Evolutionary conservation across 1,284 basidiomycete species (phyloP), one percentile per base, ranked within the genome.

Genomic region (Thelephora terrestris): DNA sequence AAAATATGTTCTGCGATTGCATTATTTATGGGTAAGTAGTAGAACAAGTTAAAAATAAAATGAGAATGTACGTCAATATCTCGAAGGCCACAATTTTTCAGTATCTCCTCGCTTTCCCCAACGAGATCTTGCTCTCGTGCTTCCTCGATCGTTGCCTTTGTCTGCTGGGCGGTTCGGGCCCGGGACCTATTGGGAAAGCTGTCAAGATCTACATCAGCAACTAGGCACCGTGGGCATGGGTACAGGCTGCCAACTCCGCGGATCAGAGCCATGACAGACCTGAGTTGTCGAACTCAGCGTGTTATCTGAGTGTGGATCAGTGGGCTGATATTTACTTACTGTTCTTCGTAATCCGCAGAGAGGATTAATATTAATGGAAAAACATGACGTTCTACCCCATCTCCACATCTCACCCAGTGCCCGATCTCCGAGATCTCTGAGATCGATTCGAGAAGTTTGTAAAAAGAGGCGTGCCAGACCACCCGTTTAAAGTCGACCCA

Each of bases 401-500:
- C 61, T n/a, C 52, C 57, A 52, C 58, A 62, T 3, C 47, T 47
- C 12, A 49, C 45, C 29, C 38, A 49, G 20, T 32, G 54, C 0
- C 62, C 62, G 16, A 46, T 47, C 7, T 55, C 27, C 0, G 60
- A 60, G 47, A 52, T n/a, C 12, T 24, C 2, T 3, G 7, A 6
- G 14, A 56, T 24, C 1, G 35, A 27, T 20, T 59, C 50, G 1
- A 65, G 18, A 57, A n/a, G n/a, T n/a, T n/a, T n/a, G n/a, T n/a
- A n/a, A n/a, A n/a, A n/a, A n/a, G n/a, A n/a, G n/a, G n/a, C 46
- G 39, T 66, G 63, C 62, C 62, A 66, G 4, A 66, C 54, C 3
- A 55, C 52, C n/a, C 47, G 46, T 46, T 63, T 63, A 48, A 62
- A 58, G 37, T 57, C 55, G 1, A 51, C 51, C 43, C 50, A 60